Evolutionary conservation across 331 rosid species (phyloP).

Genomic region (Cydonia oblonga): DNA sequence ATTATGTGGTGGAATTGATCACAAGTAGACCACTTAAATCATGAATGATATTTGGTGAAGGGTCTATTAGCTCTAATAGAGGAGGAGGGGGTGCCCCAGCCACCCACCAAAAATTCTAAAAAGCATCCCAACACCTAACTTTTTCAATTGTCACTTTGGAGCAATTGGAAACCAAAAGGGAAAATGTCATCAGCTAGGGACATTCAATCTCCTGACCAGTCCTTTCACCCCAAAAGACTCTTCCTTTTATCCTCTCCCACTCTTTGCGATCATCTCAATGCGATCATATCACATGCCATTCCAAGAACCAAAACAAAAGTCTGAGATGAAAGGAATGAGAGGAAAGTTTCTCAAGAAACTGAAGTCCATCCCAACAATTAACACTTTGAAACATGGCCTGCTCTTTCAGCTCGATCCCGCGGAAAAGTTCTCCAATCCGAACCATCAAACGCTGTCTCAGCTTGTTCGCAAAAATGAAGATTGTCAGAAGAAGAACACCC

Average conservation of each 20-base stretch:
- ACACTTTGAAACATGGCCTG: conserved; percentile 47
- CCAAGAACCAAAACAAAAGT: conserved; percentile 7
- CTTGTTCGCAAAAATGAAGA: conserved; percentile 20
- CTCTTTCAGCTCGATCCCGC: conserved; percentile 36
- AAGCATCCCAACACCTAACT: conserved; percentile 36
- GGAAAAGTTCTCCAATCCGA: conserved; percentile 27
- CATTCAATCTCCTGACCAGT: conserved; percentile 23
- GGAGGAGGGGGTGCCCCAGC: conserved; percentile 1
- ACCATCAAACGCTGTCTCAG: conserved; percentile 24
- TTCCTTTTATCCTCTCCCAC: conserved; percentile 11
- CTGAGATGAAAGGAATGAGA: conserved; percentile 43
- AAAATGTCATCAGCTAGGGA: conserved; percentile 21
- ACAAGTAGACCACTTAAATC: conserved; percentile 9
- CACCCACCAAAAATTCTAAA: conserved; percentile 38
- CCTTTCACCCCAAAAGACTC: conserved; percentile 19
- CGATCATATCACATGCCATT: conserved; percentile 27
- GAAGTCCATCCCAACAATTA: conserved; percentile 45
- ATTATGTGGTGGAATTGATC: not conserved
- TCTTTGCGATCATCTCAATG: conserved; percentile 8
- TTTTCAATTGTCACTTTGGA: conserved; percentile 45
- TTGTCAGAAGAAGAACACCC: conserved; percentile 8
- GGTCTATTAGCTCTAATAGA: conserved; percentile 32
- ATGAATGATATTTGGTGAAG: conserved; percentile 61
- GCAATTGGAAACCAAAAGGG: conserved; percentile 31
- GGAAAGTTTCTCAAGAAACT: conserved; percentile 48